Base-by-base conservation (phyloP, 129 eudicot genomes). In the Oenanthe sinensis region DNA sequence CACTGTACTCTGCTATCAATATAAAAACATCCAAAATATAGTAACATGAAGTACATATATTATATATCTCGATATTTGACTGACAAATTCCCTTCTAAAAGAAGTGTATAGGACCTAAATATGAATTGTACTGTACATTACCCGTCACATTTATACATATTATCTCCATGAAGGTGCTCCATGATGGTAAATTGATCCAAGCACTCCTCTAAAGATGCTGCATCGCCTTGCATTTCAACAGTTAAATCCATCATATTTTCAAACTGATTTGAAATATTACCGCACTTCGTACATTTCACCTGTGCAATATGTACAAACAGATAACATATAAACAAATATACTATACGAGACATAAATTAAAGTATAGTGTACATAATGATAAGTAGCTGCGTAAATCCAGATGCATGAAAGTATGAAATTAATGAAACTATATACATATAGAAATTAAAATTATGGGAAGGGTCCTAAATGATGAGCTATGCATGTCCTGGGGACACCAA, bases 221-320 rank as follows among this genome's bases (percentile, higher is more conserved):
- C 97, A 85, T 91, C 97, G 76, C 98, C 97, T 50, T 93, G 97
- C 79, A 93, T 91, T 88, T 93, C 98, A 77, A 93, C 98, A 58
- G 96, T 91, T 82, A 93, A 82, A 81, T 93, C 98, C 98, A 93
- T 93, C 98, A 93, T 93, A 80, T 91, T 91, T 80, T 93, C 98
- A 79, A 89, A 91, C 82, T 91, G 98, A 73, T 91, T 90, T 4
- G 98, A 93, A 13, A 91, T 80, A 47, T 88, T 90, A 77, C 84
- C 82, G 88, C 98, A 93, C 70, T 89, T 79, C 49, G 93, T 83
- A 76, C 98, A 93, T 46, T 88, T 87, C 77, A 93, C 98, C 98
- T 93, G 80, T 28, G 75, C 84, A 78, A 58, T n/a, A 9, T 9
- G 7, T 17, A 22, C 48, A 40, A 12, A 4, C 26, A 71, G 4